phyloP scores from a whole-genome alignment of 2,329 filamentous ascomycete genomes.

The Dothiorella sarmentorum region DNA sequence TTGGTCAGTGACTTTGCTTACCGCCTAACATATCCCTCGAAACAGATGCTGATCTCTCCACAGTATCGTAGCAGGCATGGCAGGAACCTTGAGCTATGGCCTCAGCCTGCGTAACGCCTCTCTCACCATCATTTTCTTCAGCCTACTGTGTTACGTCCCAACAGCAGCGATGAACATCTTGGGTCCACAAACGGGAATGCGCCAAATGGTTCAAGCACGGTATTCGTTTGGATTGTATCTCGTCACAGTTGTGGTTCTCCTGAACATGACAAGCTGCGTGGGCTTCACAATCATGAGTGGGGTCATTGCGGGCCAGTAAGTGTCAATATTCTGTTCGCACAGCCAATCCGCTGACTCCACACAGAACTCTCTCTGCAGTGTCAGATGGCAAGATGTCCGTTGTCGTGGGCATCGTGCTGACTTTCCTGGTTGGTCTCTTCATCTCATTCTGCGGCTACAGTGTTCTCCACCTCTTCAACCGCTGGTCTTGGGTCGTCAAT shows the following conservation, averaged over 20 bases:
- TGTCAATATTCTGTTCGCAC: constrained; percentile 44
- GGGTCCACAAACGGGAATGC: constrained; percentile 58
- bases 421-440: constrained; percentile 54
- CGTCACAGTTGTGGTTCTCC: constrained; percentile 57
- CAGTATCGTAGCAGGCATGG: constrained; percentile 61
- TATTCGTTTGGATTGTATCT: constrained; percentile 60
- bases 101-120: constrained; percentile 55
- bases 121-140: constrained; percentile 63
- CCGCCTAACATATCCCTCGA: too few species aligned
- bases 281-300: constrained; percentile 63
- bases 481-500: constrained; percentile 56
- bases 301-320: constrained; percentile 56
- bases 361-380: constrained; percentile 31
- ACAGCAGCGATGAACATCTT: constrained; percentile 58
- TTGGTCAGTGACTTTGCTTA: constrained; percentile 45
- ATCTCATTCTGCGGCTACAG: constrained; percentile 61
- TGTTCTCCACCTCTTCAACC: constrained; percentile 55
- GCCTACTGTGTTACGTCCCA: constrained; percentile 51
- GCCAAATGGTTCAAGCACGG: constrained; percentile 63
- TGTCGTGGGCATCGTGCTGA: constrained; percentile 59
- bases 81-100: constrained; percentile 55
- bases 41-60: constrained; percentile 18
- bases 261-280: constrained; percentile 61
- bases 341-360: neutral
- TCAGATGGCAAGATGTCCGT: constrained; percentile 44